These are phyloP conservation scores for Aspergillus bertholletiae DNA, from an alignment of 495 filamentous ascomycete genomes.

Conservation along the genomic window DNA sequence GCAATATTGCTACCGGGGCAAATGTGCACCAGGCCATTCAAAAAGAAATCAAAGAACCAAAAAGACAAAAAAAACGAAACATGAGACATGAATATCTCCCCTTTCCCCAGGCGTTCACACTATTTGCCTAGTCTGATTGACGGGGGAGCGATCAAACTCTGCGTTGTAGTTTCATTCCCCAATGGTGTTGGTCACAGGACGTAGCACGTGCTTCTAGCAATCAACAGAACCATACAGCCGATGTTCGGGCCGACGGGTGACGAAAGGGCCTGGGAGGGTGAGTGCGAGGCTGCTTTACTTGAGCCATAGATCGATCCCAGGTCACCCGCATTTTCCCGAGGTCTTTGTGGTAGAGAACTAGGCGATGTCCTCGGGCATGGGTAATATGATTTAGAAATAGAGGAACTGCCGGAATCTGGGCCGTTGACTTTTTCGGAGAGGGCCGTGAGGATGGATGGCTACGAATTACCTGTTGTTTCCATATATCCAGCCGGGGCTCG, in stretches of 20 bases:
- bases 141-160: constrained; percentile 26
- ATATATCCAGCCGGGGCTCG: too few relatives aligned
- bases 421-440: neutral
- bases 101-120: neutral
- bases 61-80: constrained; percentile 6
- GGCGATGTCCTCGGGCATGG: constrained; percentile 11
- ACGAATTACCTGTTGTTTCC: too few relatives aligned
- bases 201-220: constrained; percentile 6
- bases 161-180: too few relatives aligned
- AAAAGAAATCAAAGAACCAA: constrained; percentile 16
- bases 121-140: neutral
- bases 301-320: constrained; percentile 12
- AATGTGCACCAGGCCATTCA: constrained; percentile 14
- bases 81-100: neutral
- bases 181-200: too few relatives aligned
- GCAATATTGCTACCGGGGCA: constrained; percentile 21
- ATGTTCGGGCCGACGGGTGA: constrained; percentile 18
- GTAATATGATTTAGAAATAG: neutral
- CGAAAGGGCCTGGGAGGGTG: neutral
- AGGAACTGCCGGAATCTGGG: constrained; percentile 22
- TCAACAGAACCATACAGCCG: constrained; percentile 4
- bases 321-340: constrained; percentile 27
- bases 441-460: too few relatives aligned
- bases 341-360: constrained; percentile 9
- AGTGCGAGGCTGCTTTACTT: neutral